A percentile compares a stretch with the other conserved stretches of the same genome.
These are phyloP conservation scores for Synchytrium microbalum DNA, from an alignment of 371 early-diverging fungal genomes.

Conservation along the genomic window DNA sequence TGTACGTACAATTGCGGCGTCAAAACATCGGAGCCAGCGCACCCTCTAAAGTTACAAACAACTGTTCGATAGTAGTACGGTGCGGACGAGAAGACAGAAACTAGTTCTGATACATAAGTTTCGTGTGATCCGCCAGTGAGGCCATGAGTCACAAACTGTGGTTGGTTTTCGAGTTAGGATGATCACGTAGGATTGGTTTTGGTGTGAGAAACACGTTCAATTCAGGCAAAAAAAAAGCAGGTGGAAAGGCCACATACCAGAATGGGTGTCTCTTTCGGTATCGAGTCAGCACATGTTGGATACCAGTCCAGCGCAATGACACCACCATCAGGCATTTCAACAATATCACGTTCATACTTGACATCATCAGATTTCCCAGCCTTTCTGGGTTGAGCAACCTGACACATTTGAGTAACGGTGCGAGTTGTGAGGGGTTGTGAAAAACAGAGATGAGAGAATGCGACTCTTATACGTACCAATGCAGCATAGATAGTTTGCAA, in stretches of 20 bases:
- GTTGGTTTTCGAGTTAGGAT: conserved; percentile 15
- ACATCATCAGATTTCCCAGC: conserved; percentile 8
- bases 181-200: conserved; percentile 3
- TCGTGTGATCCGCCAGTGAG: conserved; percentile 85
- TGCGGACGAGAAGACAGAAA: conserved; percentile 12
- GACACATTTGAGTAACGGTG: not conserved
- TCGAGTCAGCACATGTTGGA: no score
- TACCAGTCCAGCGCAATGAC: conserved; percentile 83
- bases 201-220: conserved; percentile 6
- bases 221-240: conserved; percentile 37
- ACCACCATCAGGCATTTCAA: conserved; percentile 74
- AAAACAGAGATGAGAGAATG: no score
- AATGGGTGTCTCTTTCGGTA: conserved; percentile 38
- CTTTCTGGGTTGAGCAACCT: conserved; percentile 3
- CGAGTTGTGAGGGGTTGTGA: no score
- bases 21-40: conserved; percentile 63
- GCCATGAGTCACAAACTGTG: conserved; percentile 72
- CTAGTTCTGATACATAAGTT: conserved; percentile 69
- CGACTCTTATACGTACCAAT: no score
- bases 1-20: conserved; percentile 67
- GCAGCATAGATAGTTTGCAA: conserved; percentile 18
- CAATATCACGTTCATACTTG: conserved; percentile 47
- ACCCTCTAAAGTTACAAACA: conserved; percentile 84
- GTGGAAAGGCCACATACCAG: not conserved
- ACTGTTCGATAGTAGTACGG: conserved; percentile 51